Conservation (phyloP, 148 eudicot species). For the Rhododendron williamsianum region DNA sequence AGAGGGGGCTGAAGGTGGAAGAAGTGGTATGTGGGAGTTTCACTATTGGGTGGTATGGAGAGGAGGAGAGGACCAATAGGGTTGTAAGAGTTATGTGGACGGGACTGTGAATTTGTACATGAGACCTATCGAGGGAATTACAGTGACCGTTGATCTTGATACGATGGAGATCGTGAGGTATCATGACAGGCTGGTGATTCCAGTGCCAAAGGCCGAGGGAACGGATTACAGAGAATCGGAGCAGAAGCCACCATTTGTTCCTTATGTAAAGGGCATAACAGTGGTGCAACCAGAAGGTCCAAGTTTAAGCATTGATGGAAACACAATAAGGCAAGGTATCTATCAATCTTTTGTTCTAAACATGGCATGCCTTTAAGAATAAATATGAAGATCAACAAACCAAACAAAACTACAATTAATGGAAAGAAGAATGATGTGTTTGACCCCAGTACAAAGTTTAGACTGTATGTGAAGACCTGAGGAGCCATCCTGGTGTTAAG, state of each 20-base stretch:
- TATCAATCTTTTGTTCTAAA: background rate
- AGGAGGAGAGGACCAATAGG: conserved; percentile 17
- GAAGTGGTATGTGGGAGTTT: conserved; percentile 31
- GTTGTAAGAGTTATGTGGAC: conserved; percentile 30
- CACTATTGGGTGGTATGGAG: conserved; percentile 47
- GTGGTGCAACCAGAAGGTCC: conserved; percentile 18
- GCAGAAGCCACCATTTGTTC: conserved; percentile 17
- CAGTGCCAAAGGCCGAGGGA: conserved; percentile 35
- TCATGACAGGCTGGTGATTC: conserved; percentile 23
- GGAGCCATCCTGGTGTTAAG: too few relatives aligned
- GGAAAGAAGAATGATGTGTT: too few relatives aligned
- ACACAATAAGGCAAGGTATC: conserved; percentile 18
- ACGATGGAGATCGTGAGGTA: conserved; percentile 20
- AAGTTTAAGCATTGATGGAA: conserved; percentile 22
- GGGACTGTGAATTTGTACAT: conserved; percentile 32
- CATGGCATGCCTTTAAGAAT: background rate
- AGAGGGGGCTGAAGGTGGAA: conserved; percentile 38
- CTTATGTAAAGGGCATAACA: background rate
- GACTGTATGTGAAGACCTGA: background rate
- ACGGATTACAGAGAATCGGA: conserved; percentile 30
- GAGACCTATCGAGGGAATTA: conserved; percentile 47
- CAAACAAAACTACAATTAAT: too few relatives aligned
- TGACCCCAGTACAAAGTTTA: background rate
- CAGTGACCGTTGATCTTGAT: conserved; percentile 39
- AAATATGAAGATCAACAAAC: too few relatives aligned